Evolutionary conservation across 2,329 filamentous ascomycete species (phyloP), one percentile per base, ranked within the genome.

Genomic region (Scleromitrula shiraiana): DNA sequence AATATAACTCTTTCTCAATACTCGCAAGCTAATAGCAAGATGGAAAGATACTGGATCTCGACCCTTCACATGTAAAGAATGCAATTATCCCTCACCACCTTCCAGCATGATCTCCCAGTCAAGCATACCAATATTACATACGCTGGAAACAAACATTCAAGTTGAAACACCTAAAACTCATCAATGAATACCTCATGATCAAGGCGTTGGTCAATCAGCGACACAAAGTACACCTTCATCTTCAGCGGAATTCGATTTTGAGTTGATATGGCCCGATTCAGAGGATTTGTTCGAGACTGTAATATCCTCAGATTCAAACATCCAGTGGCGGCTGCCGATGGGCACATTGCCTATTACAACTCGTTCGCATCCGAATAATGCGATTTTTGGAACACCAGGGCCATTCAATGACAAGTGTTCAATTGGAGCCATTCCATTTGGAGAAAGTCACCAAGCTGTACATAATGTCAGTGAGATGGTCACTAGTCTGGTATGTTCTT

Each of bases 391-490:
- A 6, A 63, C 64, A n/a, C 62, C 64, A 0, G 63, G 59, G 45
- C 62, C 61, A 4, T 68, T 68, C 41, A 62, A 67, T 20, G 65
- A 68, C 38, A 61, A 65, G 32, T 56, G 57, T 3, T 63, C 67
- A 8, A 65, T 68, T 29, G 65, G 64, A 5, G 39, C 59, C 14
- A 68, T 70, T 30, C 67, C 68, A 1, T 64, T 60, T 2, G 69
- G 68, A 4, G 68, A 64, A 30, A 67, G 66, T 32, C 67, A 68
- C 36, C 63, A 67, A 53, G 69, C 69, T 33, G 67, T 71, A n/a
- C 64, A 65, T 23, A 68, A 70, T 63, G 65, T 71, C 24, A 69
- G 67, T 24, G 65, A 68, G 33, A 68, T 70, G 68, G 63, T 70
- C 20, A 64, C 65, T 9, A 68, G 62, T 44, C 63, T 68, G 50